Evolutionary conservation across 495 filamentous ascomycete species (phyloP).

Genomic region (Penicillium ucsense): DNA sequence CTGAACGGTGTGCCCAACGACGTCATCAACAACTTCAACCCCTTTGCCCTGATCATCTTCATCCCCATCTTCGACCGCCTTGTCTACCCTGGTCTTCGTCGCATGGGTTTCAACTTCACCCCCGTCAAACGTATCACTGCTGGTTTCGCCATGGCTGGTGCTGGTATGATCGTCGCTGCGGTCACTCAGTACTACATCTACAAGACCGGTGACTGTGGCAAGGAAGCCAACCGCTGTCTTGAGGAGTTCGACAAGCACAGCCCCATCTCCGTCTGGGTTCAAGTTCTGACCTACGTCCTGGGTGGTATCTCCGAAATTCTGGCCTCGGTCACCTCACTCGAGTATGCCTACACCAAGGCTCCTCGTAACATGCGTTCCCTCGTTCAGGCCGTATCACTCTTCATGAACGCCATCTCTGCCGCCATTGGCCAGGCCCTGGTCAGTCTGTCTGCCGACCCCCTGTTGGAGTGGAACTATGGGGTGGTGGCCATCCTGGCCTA

Average conservation of each 20-base stretch:
- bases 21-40: constrained; percentile 68
- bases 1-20: constrained; percentile 70
- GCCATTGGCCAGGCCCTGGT: constrained; percentile 63
- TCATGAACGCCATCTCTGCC: constrained; percentile 59
- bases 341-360: constrained; percentile 74
- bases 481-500: constrained; percentile 52
- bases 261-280: constrained; percentile 53
- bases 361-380: constrained; percentile 69
- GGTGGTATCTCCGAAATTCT: constrained; percentile 69
- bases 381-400: constrained; percentile 57
- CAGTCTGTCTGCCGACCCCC: constrained; percentile 53
- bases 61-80: constrained; percentile 65
- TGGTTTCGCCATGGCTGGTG: constrained; percentile 52
- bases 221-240: constrained; percentile 39
- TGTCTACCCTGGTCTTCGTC: constrained; percentile 59
- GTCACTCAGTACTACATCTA: constrained; percentile 67
- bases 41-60: constrained; percentile 65
- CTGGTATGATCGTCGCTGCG: constrained; percentile 56
- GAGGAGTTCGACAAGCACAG: constrained; percentile 20
- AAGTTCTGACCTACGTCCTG: constrained; percentile 54
- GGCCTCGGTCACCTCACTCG: constrained; percentile 52
- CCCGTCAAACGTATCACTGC: constrained; percentile 64
- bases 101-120: constrained; percentile 52
- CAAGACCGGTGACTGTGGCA: constrained; percentile 47
- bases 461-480: constrained; percentile 57